Percentiles rank a stretch among this genome's conserved stretches.
Evolutionary conservation across 2,329 filamentous ascomycete genomes (phyloP).

Genomic region (Microdochium bolleyi): DNA sequence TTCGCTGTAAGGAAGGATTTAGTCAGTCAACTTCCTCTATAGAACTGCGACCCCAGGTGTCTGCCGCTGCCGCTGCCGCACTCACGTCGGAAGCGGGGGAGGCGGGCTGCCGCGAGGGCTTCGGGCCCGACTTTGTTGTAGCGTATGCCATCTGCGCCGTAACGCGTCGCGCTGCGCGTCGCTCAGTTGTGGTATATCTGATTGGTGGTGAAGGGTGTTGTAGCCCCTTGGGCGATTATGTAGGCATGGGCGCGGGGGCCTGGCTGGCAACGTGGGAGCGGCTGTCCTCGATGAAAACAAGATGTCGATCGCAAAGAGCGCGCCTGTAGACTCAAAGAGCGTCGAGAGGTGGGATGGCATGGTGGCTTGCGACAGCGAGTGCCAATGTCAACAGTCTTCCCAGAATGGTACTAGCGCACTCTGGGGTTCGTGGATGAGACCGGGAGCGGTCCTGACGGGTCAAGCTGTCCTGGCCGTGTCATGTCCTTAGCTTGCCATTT

Average conservation of each 20-base stretch:
- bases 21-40: background rate
- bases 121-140: background rate
- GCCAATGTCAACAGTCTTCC: background rate
- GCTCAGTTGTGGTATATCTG: background rate
- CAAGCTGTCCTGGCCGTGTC: too few relatives aligned
- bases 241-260: background rate
- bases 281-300: background rate
- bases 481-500: too few relatives aligned
- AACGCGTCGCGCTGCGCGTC: background rate
- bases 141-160: background rate
- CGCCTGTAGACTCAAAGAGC: background rate
- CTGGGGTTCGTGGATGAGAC: background rate
- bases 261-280: background rate
- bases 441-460: too few relatives aligned
- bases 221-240: background rate
- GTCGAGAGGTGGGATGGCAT: background rate
- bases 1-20: constrained; percentile 26
- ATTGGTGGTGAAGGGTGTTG: background rate
- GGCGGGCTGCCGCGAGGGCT: background rate
- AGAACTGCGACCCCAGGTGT: background rate
- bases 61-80: background rate
- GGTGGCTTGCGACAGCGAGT: background rate
- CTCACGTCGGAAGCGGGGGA: background rate
- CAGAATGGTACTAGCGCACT: background rate
- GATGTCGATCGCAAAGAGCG: background rate